These are phyloP conservation scores for Penicillium sp. DNA, from an alignment of 2,329 filamentous ascomycete genomes.

Conservation along the genomic window DNA sequence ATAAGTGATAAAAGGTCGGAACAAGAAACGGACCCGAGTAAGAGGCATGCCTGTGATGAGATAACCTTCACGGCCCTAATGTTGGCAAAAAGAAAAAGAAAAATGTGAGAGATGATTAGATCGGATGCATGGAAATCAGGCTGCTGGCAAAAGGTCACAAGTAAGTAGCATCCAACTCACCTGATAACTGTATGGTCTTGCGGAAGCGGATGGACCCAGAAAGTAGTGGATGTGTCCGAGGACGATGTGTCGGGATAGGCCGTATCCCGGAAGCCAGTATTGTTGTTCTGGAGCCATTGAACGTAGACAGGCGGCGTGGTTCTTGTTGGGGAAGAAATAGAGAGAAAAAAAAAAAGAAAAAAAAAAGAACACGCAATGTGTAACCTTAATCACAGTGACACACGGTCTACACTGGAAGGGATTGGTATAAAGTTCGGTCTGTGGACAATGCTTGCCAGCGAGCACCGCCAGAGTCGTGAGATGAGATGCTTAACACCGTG, in stretches of 20 bases:
- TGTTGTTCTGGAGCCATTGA: slow-evolving; percentile 37
- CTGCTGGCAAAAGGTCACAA: neutral
- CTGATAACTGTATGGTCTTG: slow-evolving; percentile 45
- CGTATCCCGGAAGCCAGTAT: slow-evolving; percentile 46
- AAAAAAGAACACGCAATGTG: too few relatives aligned
- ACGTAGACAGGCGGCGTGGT: neutral
- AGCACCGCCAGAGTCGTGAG: too few relatives aligned
- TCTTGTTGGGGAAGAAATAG: too few relatives aligned
- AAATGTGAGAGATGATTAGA: slow-evolving; percentile 22
- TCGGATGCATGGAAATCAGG: neutral
- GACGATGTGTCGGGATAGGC: slow-evolving; percentile 45
- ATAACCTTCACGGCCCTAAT: slow-evolving; percentile 45
- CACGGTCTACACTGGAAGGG: too few relatives aligned
- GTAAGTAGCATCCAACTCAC: slow-evolving; percentile 24
- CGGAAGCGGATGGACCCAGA: slow-evolving; percentile 43
- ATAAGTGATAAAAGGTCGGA: too few relatives aligned
- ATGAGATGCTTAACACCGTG: neutral
- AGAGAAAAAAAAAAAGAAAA: too few relatives aligned
- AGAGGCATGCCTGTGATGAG: slow-evolving; percentile 42
- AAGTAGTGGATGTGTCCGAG: slow-evolving; percentile 46
- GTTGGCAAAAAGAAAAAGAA: slow-evolving; percentile 10
- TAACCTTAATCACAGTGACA: too few relatives aligned
- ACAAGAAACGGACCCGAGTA: slow-evolving; percentile 35
- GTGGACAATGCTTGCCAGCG: too few relatives aligned
- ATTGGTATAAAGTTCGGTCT: too few relatives aligned